These are phyloP conservation scores for Lentinula aciculospora DNA, from an alignment of 768 basidiomycete species.

Conservation along the genomic window DNA sequence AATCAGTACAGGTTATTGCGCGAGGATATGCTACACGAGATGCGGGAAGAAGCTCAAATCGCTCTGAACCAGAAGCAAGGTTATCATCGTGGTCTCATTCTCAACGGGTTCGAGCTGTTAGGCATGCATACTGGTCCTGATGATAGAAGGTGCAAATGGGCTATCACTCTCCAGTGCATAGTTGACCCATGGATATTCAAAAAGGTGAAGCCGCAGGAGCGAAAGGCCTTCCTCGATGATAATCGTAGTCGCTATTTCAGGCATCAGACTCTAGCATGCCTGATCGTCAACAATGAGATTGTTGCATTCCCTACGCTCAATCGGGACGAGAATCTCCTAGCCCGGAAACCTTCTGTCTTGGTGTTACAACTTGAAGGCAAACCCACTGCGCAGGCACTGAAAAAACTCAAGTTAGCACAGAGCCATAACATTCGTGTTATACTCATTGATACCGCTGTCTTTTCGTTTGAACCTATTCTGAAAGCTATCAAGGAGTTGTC, in stretches of 20 bases:
- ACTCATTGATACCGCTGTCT: conserved; percentile 57
- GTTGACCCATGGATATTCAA: conserved; percentile 32
- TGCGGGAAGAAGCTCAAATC: conserved; percentile 50
- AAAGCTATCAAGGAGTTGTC: conserved; percentile 43
- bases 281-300: conserved; percentile 42
- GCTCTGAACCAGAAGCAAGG: conserved; percentile 34
- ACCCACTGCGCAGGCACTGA: conserved; percentile 26
- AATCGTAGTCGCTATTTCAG: conserved; percentile 35
- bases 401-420: conserved; percentile 33
- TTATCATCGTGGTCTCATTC: conserved; percentile 28
- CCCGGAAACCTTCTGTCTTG: conserved; percentile 40
- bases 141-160: conserved; percentile 29
- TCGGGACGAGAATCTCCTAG: conserved; percentile 49
- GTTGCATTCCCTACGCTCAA: conserved; percentile 49
- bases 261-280: conserved; percentile 51
- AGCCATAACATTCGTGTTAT: conserved; percentile 36
- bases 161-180: conserved; percentile 31
- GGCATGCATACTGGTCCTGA: conserved; percentile 21
- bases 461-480: conserved; percentile 59
- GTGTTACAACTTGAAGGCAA: conserved; percentile 49
- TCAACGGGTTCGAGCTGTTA: conserved; percentile 31
- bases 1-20: conserved; percentile 62
- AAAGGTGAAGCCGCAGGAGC: conserved; percentile 14
- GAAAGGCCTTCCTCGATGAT: conserved; percentile 3
- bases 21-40: conserved; percentile 57